Evolutionary conservation across 352 stramenopile genomes (phyloP), one percentile per base, ranked within the genome.

Genomic region (Detonula confervacea): DNA sequence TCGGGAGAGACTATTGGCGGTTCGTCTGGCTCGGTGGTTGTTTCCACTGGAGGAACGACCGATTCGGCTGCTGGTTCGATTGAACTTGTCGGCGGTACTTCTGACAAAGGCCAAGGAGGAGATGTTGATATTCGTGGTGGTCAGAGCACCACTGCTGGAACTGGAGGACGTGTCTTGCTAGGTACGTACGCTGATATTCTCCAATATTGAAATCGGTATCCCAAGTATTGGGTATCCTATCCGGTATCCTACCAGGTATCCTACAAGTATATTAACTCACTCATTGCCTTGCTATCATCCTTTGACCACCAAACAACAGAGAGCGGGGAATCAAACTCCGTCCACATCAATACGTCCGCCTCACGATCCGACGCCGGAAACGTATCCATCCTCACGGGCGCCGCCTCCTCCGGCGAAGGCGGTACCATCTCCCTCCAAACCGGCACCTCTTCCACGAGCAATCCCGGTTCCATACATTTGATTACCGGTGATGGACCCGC

Each of bases 61-160:
- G 74, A 77, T 18, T 62, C 37, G 24, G 29, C 61, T 20, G 66
- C 67, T 22, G 74, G 74, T n/a, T 27, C 51, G 18, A n/a, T 83
- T 35, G 14, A 37, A 37, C 35, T 83, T 5, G 7, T 44, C 25
- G 74, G 66, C 51, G 74, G 74, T 22, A 59, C 22, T 4, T 77
- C 69, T 25, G 18, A 49, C 0, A 18, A 52, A 64, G 63, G 63
- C 9, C 1, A 24, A 51, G 76, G 68, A 18, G 76, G 62, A 20
- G 47, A 79, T 35, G 62, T 84, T 1, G 51, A 67, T 22, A 72
- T 84, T 29, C 16, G 57, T 51, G 68, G 30, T 46, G 76, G 76
- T 54, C 35, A 61, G 24, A 76, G 75, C 29, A 64, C 33, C 47
- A 56, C 27, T 22, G 59, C 55, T 35, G 75, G 75, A 33, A 49